Evolutionary conservation across 2,329 filamentous ascomycete genomes (phyloP), one percentile per base, ranked within the genome.

Genomic region (Balansia obtecta): DNA sequence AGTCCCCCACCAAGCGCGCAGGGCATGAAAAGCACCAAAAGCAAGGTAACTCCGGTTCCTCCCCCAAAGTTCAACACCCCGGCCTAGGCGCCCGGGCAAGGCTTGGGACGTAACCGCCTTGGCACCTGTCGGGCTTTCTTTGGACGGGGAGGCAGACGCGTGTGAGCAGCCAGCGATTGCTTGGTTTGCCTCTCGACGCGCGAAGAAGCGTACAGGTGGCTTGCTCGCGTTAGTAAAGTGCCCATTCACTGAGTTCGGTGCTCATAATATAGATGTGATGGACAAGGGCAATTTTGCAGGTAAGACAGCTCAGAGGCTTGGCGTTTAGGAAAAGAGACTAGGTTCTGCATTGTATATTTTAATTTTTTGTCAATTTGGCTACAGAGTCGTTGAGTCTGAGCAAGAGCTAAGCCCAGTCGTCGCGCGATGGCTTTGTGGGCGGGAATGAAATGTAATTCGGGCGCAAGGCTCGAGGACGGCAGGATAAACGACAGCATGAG

Each of bases 1-100:
- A 57, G 52, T 41, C 54, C 54, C 13, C 50, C 56, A 11, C 50
- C 57, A n/a, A 57, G 56, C 38, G 54, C 54, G 16, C 58, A 59
- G 39, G 32, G 48, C 0, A 41, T 45, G 18, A 55, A 56, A 51
- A 54, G 41, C 20, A 52, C 9, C 15, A 51, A 46, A n/a, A 42
- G 42, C 37, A 54, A 55, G 39, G 57, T 59, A 45, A 64, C 60
- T 4, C 61, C 60, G 0, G 58, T 65, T 5, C 57, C 56, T 1
- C 54, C 58, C 11, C 62, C 62, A 9, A 49, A 53, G 34, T n/a
- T 56, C 18, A 53, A 50, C 20, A 52, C 49, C 33, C 51, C 52
- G 45, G 57, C 54, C 56, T 63, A 65, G 63, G 47, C 37, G 49
- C 32, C 48, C 27, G 33, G 18, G n/a, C 30, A 1, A 22, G 30